These are phyloP conservation scores for Sporothrix phasma DNA, from an alignment of 2,329 filamentous ascomycete genomes.

Conservation along the genomic window DNA sequence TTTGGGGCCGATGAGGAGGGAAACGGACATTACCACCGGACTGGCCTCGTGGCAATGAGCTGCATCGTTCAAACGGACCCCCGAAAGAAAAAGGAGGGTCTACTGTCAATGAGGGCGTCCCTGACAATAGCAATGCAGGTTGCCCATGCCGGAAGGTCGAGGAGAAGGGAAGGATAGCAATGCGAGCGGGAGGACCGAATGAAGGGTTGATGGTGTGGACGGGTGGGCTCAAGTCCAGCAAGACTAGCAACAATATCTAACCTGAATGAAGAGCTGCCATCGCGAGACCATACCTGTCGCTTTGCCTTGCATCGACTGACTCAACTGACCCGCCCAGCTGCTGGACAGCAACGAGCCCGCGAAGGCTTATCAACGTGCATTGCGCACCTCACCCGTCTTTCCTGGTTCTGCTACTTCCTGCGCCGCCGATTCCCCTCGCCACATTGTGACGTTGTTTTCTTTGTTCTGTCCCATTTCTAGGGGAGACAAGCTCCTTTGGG, in stretches of 20 bases:
- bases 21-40: not conserved
- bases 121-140: not conserved
- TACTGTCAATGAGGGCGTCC: not conserved
- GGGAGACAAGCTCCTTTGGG: not conserved
- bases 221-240: not conserved
- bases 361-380: too few relatives aligned
- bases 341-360: too few relatives aligned
- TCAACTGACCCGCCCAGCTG: not conserved
- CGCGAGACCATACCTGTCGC: not conserved
- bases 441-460: not conserved
- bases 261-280: not conserved
- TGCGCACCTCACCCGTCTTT: too few relatives aligned
- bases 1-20: not conserved
- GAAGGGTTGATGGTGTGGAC: not conserved
- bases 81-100: not conserved
- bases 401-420: not conserved
- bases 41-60: not conserved
- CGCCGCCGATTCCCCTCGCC: too few relatives aligned
- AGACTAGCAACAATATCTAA: not conserved
- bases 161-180: not conserved
- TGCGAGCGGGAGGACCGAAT: not conserved
- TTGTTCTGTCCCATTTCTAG: conserved; percentile 1
- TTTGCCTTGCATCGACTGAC: too few relatives aligned
- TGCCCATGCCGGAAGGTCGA: not conserved
- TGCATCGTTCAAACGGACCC: not conserved